phyloP scores from a whole-genome alignment of 768 basidiomycete species.

The Tephrocybe rancida region DNA sequence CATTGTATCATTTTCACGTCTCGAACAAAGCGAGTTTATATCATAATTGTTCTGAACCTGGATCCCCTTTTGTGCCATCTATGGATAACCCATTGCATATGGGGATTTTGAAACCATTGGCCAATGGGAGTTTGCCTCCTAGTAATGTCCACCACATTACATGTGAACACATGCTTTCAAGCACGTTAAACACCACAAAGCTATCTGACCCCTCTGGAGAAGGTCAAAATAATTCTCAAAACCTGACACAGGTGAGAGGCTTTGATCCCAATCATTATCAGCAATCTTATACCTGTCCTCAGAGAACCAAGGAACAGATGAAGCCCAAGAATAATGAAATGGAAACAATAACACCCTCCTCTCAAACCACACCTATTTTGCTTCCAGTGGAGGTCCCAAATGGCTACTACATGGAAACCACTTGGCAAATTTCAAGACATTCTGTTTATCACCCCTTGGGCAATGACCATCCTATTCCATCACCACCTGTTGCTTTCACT shows the following conservation, averaged over 20 bases:
- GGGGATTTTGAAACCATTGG: background rate
- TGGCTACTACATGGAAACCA: background rate
- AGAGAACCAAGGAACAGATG: background rate
- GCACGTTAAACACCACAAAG: background rate
- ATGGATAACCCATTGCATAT: constrained; percentile 10
- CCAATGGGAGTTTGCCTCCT: too few relatives aligned
- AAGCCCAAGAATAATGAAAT: too few relatives aligned
- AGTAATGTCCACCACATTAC: background rate
- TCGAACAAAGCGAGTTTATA: too few relatives aligned
- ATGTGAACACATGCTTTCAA: background rate
- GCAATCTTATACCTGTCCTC: background rate
- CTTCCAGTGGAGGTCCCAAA: background rate
- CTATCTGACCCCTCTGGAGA: background rate
- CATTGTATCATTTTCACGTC: too few relatives aligned
- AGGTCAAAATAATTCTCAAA: too few relatives aligned
- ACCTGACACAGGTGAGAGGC: background rate
- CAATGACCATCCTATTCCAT: background rate
- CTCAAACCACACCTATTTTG: background rate
- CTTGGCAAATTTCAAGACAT: background rate
- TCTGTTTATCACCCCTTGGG: too few relatives aligned
- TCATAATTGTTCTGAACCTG: too few relatives aligned
- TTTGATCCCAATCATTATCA: background rate
- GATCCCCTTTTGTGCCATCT: constrained; percentile 1
- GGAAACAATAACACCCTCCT: too few relatives aligned
- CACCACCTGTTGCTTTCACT: background rate